These are phyloP conservation scores for Gracilaria gracilis DNA, from an alignment of 23 red algal species.

Conservation along the genomic window DNA sequence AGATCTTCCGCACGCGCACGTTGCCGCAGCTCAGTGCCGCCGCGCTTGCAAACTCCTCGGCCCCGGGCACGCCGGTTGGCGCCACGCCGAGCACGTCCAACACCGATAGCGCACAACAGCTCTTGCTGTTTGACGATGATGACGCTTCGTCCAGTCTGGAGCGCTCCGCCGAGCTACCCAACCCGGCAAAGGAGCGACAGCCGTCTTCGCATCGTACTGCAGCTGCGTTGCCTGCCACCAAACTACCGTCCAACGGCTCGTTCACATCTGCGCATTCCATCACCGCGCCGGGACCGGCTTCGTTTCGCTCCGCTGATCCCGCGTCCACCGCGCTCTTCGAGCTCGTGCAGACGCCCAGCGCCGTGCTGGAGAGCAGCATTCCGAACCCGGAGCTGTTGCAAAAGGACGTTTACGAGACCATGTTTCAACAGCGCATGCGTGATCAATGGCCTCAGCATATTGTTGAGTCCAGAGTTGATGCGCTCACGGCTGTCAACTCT, in stretches of 20 bases:
- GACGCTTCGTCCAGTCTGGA: slow-evolving; percentile 5
- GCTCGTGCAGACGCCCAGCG: slow-evolving; percentile 34
- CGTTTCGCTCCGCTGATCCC: slow-evolving; percentile 7
- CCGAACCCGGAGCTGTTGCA: slow-evolving; percentile 62
- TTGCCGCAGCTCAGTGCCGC: slow-evolving; percentile 1
- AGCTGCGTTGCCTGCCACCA: neutral
- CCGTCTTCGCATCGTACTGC: neutral
- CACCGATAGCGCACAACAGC: neutral
- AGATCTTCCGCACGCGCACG: slow-evolving; percentile 58
- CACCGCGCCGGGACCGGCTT: slow-evolving; percentile 5
- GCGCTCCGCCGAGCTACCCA: neutral
- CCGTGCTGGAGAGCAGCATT: slow-evolving; percentile 59
- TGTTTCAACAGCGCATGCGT: slow-evolving; percentile 62
- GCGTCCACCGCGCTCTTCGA: neutral
- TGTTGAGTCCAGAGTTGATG: slow-evolving; percentile 45
- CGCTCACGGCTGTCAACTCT: slow-evolving; percentile 20
- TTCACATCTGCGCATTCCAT: slow-evolving; percentile 12
- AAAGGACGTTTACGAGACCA: slow-evolving; percentile 53
- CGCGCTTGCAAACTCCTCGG: neutral
- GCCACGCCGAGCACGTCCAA: neutral
- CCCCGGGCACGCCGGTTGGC: neutral
- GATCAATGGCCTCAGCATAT: slow-evolving; percentile 62
- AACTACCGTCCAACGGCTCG: slow-evolving; percentile 12
- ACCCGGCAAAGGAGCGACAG: slow-evolving; percentile 10
- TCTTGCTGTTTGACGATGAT: neutral